Evolutionary conservation across 1,284 basidiomycete species (phyloP).

Genomic region (Coniophora puteana): DNA sequence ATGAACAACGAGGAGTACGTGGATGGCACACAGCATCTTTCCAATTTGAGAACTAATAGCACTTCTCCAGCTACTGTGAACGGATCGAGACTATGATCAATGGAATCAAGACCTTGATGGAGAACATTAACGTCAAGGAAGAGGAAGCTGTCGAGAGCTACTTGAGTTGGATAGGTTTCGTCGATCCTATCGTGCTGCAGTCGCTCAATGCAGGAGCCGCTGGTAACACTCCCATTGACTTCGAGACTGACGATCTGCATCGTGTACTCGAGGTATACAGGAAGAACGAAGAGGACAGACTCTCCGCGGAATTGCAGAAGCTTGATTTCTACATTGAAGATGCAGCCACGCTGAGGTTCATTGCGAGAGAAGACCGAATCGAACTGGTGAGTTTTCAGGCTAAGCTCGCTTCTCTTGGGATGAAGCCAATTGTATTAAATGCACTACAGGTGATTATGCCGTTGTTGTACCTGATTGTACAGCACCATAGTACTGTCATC

Average conservation of each 20-base stretch:
- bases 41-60: no score
- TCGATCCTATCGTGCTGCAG: background rate
- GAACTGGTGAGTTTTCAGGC: constrained; percentile 19
- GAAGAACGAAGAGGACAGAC: background rate
- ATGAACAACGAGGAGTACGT: constrained; percentile 19
- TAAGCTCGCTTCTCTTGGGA: no score
- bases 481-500: no score
- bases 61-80: constrained; percentile 1
- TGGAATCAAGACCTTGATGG: background rate
- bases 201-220: background rate
- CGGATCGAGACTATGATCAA: background rate
- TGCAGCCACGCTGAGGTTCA: constrained; percentile 16
- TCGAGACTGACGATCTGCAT: background rate
- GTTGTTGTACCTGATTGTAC: constrained; percentile 20
- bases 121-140: background rate
- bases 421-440: background rate
- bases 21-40: no score
- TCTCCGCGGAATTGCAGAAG: constrained; percentile 7
- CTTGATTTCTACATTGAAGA: constrained; percentile 19
- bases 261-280: background rate
- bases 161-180: background rate
- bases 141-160: background rate
- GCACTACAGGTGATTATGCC: constrained; percentile 18
- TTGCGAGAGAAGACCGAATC: constrained; percentile 15
- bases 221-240: background rate